These are phyloP conservation scores for Vigna hirtella DNA, from an alignment of 306 rosid species.

Conservation along the genomic window DNA sequence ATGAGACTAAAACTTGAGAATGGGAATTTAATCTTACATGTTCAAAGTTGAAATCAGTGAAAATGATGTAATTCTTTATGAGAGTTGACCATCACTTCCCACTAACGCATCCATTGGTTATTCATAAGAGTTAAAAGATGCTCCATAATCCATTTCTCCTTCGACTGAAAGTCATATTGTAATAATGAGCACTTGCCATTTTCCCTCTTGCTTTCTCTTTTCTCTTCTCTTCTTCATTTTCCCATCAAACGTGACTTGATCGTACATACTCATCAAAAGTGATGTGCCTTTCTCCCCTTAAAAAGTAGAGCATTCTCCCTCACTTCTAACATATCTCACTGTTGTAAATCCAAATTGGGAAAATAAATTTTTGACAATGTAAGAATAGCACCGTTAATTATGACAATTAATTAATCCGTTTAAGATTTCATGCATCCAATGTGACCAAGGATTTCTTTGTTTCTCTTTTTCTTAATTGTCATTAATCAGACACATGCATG, in stretches of 20 bases:
- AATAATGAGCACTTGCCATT: constrained; percentile 1
- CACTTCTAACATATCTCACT: constrained; percentile 33
- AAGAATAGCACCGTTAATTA: constrained; percentile 5
- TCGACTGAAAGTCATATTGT: constrained; percentile 28
- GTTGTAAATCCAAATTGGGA: constrained; percentile 33
- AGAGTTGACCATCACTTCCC: constrained; percentile 39
- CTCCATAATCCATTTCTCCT: too few relatives aligned
- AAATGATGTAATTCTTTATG: constrained; percentile 44
- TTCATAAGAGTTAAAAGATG: constrained; percentile 19
- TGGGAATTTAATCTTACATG: background rate
- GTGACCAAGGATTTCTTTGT: background rate
- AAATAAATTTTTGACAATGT: constrained; percentile 33
- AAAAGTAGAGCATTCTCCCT: constrained; percentile 25
- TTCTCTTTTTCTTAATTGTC: constrained; percentile 13
- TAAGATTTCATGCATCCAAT: constrained; percentile 31
- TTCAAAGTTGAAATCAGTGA: constrained; percentile 38
- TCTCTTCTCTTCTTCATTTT: background rate
- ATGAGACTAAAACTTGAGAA: constrained; percentile 13
- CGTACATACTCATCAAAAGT: constrained; percentile 16
- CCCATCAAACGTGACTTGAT: constrained; percentile 19
- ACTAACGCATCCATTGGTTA: constrained; percentile 19
- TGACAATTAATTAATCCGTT: background rate
- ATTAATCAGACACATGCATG: constrained; percentile 38
- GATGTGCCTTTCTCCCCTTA: background rate
- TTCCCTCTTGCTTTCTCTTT: background rate